phyloP scores from a whole-genome alignment of 805 yeast species.

The Peterozyma xylosa region DNA sequence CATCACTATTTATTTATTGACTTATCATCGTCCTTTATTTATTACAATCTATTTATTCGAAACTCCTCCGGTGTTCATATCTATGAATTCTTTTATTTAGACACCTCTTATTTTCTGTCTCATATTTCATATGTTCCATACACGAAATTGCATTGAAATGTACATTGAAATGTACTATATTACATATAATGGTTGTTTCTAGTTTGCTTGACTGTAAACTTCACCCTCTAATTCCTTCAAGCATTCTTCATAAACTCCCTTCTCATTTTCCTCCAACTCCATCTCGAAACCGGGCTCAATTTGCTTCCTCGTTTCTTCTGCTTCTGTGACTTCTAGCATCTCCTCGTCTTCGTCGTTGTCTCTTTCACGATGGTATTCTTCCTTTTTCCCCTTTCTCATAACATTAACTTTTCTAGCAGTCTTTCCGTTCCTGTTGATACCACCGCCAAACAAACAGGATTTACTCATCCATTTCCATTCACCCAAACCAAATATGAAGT shows the following conservation, averaged over 20 bases:
- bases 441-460: constrained; percentile 35
- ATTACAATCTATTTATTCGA: neutral
- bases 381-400: constrained; percentile 12
- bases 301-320: constrained; percentile 6
- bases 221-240: constrained; percentile 36
- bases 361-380: constrained; percentile 1
- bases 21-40: neutral
- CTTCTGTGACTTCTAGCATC: constrained; percentile 1
- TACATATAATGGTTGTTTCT: no score
- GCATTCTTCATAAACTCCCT: constrained; percentile 33
- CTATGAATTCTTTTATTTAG: no score
- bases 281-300: constrained; percentile 17
- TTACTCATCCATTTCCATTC: constrained; percentile 61
- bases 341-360: neutral
- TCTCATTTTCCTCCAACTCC: constrained; percentile 27
- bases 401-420: constrained; percentile 25
- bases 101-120: no score
- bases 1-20: neutral
- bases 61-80: no score
- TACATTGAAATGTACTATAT: neutral
- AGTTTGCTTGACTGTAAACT: constrained; percentile 16
- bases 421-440: constrained; percentile 42
- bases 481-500: constrained; percentile 67
- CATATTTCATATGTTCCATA: no score
- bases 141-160: no score